Conservation (phyloP, 345 rosid species). For the Moringa oleifera region DNA sequence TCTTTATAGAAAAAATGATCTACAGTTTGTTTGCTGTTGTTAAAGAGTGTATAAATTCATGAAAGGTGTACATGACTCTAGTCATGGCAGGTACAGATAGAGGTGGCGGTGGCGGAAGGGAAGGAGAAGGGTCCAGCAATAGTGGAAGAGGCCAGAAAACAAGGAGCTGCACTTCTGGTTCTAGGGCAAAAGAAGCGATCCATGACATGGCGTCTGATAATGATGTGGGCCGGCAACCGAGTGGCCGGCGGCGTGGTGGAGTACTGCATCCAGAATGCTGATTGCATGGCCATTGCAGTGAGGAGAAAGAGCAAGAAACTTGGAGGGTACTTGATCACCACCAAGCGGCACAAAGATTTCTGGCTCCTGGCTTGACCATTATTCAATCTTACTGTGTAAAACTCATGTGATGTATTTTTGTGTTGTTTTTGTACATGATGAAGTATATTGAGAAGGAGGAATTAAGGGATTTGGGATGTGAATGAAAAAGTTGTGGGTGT, state of each 20-base stretch:
- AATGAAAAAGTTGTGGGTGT: slow-evolving; percentile 14
- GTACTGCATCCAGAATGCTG: slow-evolving; percentile 78
- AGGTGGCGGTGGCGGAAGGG: slow-evolving; percentile 61
- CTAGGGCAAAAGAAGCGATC: slow-evolving; percentile 72
- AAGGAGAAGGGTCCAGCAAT: slow-evolving; percentile 75
- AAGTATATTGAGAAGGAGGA: slow-evolving; percentile 10
- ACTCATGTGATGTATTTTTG: slow-evolving; percentile 9
- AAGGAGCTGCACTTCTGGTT: slow-evolving; percentile 55
- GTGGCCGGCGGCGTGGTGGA: slow-evolving; percentile 52
- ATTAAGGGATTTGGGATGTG: slow-evolving; percentile 15
- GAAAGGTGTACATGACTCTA: background rate
- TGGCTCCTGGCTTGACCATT: slow-evolving; percentile 72
- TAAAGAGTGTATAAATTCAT: background rate
- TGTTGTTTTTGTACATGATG: slow-evolving; percentile 27
- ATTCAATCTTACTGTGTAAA: slow-evolving; percentile 1
- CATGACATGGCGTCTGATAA: slow-evolving; percentile 67
- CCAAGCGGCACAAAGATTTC: slow-evolving; percentile 91
- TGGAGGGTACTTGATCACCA: slow-evolving; percentile 91
- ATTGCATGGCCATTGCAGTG: slow-evolving; percentile 88
- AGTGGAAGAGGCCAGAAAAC: slow-evolving; percentile 75
- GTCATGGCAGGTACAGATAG: slow-evolving; percentile 48
- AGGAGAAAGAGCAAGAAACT: slow-evolving; percentile 71
- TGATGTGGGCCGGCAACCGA: slow-evolving; percentile 68
- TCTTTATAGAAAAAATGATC: background rate
- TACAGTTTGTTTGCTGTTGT: too few species aligned